Evolutionary conservation across 2,329 filamentous ascomycete species (phyloP), one percentile per base, ranked within the genome.

Genomic region (Onygena corvina): DNA sequence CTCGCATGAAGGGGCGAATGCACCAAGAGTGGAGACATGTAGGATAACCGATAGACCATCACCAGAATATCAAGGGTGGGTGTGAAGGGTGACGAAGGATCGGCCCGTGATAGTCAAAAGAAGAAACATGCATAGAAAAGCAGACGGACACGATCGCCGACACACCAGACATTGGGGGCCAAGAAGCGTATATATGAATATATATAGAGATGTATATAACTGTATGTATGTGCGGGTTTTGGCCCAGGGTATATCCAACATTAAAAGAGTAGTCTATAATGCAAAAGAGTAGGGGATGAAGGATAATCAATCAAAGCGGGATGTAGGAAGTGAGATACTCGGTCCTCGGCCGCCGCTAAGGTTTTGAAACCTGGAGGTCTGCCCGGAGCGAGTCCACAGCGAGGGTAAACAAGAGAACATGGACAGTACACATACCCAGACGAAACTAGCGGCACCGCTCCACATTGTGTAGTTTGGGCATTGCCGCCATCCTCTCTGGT

Each of bases 401-500:
- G 48, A 60, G 38, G 49, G 58, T 48, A 59, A 56, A 54, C 58
- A 63, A 18, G 59, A 64, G 50, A 67, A 54, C 66, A 70, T 64
- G 57, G 68, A 53, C 38, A 63, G 48, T 50, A 66, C 52, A 71
- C 77, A 72, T 77, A 92, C 90, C 74, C 77, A 83, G 60, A 94
- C 69, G 64, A 94, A 94, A 58, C 76, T 80, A 69, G 85, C 81
- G 54, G 95, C 85, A 49, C 87, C 83, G 25, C 86, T 81, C 92
- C 92, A 98, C 58, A 95, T 77, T 58, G 79, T 81, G 70, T 92
- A 95, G 69, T 98, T 96, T 48, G 92, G 92, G 58, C 95, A 71
- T 66, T 98, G 92, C 58, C 86, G 80, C 92, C 90, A 96, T 44
- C 92, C 92, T 54, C 92, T 77, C 59, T 94, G 88, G 64, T 98